Evolutionary conservation across 2,329 filamentous ascomycete genomes (phyloP).

Genomic region (Cephalotrichum gorgonifer): DNA sequence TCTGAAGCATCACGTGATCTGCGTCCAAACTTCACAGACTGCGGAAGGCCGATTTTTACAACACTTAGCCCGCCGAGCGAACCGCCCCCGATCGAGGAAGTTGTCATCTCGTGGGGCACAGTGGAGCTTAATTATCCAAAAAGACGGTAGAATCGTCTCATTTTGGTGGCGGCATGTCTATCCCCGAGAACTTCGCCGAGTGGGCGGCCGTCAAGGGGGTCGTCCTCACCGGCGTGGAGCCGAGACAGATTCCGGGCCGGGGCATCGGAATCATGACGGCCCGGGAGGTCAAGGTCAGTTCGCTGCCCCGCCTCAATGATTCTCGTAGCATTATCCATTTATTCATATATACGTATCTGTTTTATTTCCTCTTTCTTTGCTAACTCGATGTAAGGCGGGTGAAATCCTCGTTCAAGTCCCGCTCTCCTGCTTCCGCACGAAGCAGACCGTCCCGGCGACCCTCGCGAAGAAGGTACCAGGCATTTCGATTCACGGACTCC

Average conservation of each 20-base stretch:
- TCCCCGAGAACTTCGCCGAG: slow-evolving; percentile 10
- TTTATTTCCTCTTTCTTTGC: not conserved
- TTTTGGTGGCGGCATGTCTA: too few species aligned
- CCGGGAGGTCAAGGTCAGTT: slow-evolving; percentile 49
- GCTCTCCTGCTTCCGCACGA: slow-evolving; percentile 49
- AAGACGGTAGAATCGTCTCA: too few species aligned
- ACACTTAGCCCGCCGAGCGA: too few species aligned
- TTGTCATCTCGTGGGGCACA: too few species aligned
- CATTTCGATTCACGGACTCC: slow-evolving; percentile 56
- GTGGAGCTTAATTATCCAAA: too few species aligned
- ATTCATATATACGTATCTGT: not conserved
- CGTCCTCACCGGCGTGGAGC: slow-evolving; percentile 54
- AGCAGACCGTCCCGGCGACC: slow-evolving; percentile 44
- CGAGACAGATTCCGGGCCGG: slow-evolving; percentile 57
- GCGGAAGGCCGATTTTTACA: too few species aligned
- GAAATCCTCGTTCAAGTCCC: slow-evolving; percentile 58
- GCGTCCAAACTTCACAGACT: too few species aligned
- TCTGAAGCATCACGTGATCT: too few species aligned
- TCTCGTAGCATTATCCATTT: too few species aligned
- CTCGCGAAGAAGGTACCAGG: slow-evolving; percentile 42
- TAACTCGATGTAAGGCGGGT: slow-evolving; percentile 16
- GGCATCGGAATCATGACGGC: slow-evolving; percentile 72
- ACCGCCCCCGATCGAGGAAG: too few species aligned
- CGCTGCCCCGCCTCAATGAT: too few species aligned
- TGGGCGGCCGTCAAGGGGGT: slow-evolving; percentile 62